These are phyloP conservation scores for Fagus crenata DNA, from an alignment of 306 rosid species.

Conservation along the genomic window DNA sequence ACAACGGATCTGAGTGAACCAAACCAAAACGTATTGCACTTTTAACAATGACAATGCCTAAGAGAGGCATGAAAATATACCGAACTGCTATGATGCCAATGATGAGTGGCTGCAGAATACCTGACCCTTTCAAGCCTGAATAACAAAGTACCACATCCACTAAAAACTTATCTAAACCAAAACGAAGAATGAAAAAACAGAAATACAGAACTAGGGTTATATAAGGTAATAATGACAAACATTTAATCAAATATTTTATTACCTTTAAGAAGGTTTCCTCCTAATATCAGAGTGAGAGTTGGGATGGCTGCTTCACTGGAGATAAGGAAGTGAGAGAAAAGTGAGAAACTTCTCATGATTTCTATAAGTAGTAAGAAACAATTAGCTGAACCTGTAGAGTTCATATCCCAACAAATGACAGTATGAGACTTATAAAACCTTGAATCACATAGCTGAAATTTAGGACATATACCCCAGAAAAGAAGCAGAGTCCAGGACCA, in stretches of 20 bases:
- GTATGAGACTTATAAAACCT: not conserved
- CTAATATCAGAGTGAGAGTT: conserved; percentile 64
- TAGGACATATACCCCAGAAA: conserved; percentile 61
- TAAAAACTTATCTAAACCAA: not conserved
- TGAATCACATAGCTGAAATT: conserved; percentile 5
- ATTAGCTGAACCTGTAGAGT: not conserved
- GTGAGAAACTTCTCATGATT: conserved; percentile 3
- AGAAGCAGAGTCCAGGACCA: conserved; percentile 58
- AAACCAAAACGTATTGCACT: conserved; percentile 59
- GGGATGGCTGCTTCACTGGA: conserved; percentile 78
- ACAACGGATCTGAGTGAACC: conserved; percentile 64
- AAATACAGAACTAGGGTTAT: not conserved
- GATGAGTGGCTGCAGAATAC: conserved; percentile 40
- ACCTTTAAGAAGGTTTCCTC: conserved; percentile 85
- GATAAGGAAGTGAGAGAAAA: conserved; percentile 6
- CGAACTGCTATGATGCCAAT: conserved; percentile 57
- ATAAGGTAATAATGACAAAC: not conserved
- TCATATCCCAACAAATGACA: not conserved
- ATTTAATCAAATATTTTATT: not conserved
- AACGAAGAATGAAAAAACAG: not conserved
- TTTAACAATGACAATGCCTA: conserved; percentile 54
- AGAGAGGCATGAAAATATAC: conserved; percentile 55
- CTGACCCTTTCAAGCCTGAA: conserved; percentile 66
- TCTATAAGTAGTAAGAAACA: not conserved
- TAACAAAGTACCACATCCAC: conserved; percentile 8